Conservation (phyloP, 805 yeast species). For the Monosporozyma aerobia region DNA sequence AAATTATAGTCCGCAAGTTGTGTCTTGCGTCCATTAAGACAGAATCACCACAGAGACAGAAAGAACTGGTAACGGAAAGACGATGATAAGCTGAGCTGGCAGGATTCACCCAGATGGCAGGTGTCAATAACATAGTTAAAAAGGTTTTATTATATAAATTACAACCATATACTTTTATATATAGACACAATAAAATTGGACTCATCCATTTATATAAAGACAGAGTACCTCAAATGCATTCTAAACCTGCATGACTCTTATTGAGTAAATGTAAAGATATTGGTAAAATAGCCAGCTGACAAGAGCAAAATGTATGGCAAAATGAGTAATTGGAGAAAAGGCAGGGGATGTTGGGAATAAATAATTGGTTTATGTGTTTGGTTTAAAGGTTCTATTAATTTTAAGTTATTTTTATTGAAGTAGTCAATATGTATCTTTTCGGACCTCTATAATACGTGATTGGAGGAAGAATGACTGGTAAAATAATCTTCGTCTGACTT, state of each 20-base stretch:
- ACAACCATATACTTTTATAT: not conserved
- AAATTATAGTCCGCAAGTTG: no score
- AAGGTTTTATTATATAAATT: not conserved
- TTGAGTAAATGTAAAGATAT: not conserved
- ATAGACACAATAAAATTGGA: not conserved
- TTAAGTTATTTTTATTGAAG: not conserved
- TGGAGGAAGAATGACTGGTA: not conserved
- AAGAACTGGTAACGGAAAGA: no score
- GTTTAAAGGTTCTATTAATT: no score
- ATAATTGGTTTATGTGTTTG: not conserved
- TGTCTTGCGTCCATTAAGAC: no score
- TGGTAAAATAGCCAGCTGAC: not conserved
- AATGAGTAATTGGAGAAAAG: not conserved
- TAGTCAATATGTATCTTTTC: not conserved
- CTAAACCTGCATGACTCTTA: not conserved
- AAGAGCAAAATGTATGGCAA: not conserved
- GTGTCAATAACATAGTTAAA: not conserved
- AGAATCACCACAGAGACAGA: no score
- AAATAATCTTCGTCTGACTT: slow-evolving; percentile 6
- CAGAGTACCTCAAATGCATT: not conserved
- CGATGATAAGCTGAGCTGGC: no score
- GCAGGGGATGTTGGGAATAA: not conserved
- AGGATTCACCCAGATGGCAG: no score
- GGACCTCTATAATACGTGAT: not conserved
- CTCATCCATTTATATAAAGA: not conserved